Conservation (phyloP, 179 eudicot species). For the Drosera spatulata region DNA sequence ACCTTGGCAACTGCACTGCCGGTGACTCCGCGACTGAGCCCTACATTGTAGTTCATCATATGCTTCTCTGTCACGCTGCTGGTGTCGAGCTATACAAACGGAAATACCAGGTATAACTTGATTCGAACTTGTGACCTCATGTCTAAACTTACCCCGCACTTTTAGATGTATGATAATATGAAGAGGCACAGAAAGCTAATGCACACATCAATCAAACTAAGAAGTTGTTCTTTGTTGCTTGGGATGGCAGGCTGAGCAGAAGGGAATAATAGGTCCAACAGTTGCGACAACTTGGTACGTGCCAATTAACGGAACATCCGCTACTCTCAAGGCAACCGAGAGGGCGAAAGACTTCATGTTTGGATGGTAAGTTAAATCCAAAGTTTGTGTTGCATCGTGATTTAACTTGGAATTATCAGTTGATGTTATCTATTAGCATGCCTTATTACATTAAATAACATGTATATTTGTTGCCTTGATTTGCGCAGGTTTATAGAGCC, state of each 20-base stretch:
- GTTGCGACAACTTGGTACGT: constrained; percentile 14
- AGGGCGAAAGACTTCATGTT: constrained; percentile 6
- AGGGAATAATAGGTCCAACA: constrained; percentile 25
- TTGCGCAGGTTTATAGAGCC: constrained; percentile 11
- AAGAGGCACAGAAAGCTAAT: constrained; percentile 8
- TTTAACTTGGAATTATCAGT: too few species aligned
- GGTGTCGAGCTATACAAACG: constrained; percentile 19
- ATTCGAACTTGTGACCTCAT: too few species aligned
- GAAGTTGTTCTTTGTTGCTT: too few species aligned
- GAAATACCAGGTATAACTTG: constrained; percentile 24
- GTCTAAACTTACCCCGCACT: too few species aligned
- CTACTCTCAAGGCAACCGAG: constrained; percentile 10
- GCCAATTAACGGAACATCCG: constrained; percentile 11
- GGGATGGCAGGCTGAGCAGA: constrained; percentile 9
- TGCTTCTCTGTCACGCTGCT: constrained; percentile 33
- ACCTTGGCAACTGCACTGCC: constrained; percentile 11
- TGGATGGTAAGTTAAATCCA: constrained; percentile 13
- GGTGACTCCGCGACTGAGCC: constrained; percentile 42
- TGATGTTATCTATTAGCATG: too few species aligned
- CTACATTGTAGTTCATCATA: constrained; percentile 36
- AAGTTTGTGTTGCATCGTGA: constrained; percentile 1
- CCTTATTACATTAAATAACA: not conserved
- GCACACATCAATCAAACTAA: too few species aligned
- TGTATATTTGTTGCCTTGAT: not conserved
- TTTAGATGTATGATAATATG: not conserved